These are phyloP conservation scores for Mentha longifolia DNA, from an alignment of 257 asterid species.

Conservation along the genomic window DNA sequence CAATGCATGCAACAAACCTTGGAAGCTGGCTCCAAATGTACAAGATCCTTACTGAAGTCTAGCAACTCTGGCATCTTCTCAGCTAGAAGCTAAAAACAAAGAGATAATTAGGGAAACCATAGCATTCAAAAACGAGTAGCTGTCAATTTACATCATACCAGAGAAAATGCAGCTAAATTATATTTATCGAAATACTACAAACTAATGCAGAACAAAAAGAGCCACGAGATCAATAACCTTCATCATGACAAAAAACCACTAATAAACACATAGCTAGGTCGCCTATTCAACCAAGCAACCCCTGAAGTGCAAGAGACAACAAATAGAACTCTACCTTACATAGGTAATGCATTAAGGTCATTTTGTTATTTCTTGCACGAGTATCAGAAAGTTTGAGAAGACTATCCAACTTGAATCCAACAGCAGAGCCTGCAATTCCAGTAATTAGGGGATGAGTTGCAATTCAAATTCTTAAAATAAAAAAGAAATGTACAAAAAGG, in stretches of 20 bases:
- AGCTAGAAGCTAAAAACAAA: slow-evolving; percentile 63
- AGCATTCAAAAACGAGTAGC: slow-evolving; percentile 5
- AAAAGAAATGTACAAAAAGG: slow-evolving; percentile 26
- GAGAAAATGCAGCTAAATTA: slow-evolving; percentile 13
- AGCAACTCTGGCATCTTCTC: slow-evolving; percentile 93
- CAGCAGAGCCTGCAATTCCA: slow-evolving; percentile 80
- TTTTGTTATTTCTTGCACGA: slow-evolving; percentile 96
- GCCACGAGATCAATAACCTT: slow-evolving; percentile 5
- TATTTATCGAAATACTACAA: slow-evolving; percentile 13
- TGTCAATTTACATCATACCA: background rate
- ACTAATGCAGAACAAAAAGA: slow-evolving; percentile 12
- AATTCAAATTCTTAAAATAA: slow-evolving; percentile 23
- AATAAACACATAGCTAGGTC: slow-evolving; percentile 6
- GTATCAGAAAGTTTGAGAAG: slow-evolving; percentile 98
- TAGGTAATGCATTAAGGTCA: slow-evolving; percentile 97
- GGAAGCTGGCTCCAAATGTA: slow-evolving; percentile 92
- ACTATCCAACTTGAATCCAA: slow-evolving; percentile 97
- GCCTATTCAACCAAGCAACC: slow-evolving; percentile 14
- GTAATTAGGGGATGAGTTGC: slow-evolving; percentile 27
- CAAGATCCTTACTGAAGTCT: slow-evolving; percentile 87
- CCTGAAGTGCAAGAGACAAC: slow-evolving; percentile 18
- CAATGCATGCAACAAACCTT: slow-evolving; percentile 59
- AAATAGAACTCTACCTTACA: slow-evolving; percentile 73
- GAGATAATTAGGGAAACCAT: slow-evolving; percentile 17
- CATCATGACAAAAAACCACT: background rate